These are phyloP conservation scores for Irpex lacteus DNA, from an alignment of 1,284 basidiomycete genomes.

Conservation along the genomic window DNA sequence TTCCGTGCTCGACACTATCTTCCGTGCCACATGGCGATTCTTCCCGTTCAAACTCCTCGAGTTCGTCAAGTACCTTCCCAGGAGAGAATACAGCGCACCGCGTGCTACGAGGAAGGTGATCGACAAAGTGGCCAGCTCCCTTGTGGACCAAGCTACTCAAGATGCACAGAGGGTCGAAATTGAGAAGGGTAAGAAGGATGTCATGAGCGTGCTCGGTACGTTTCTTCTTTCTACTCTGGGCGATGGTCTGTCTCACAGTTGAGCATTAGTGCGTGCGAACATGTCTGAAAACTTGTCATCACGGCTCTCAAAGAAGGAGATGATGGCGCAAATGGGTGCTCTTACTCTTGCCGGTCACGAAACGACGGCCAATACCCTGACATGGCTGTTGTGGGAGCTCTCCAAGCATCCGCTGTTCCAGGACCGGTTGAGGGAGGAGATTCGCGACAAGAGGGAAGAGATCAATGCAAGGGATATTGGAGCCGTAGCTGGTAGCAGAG, in stretches of 20 bases:
- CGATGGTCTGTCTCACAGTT: not conserved
- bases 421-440: constrained; percentile 20
- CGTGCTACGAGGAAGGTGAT: constrained; percentile 21
- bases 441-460: constrained; percentile 19
- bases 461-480: constrained; percentile 18
- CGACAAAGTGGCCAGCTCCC: constrained; percentile 8
- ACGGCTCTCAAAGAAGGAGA: constrained; percentile 20
- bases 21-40: constrained; percentile 13
- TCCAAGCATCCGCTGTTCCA: constrained; percentile 24
- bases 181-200: constrained; percentile 21
- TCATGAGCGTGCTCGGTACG: constrained; percentile 27
- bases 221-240: not conserved
- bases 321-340: constrained; percentile 6
- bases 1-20: not conserved
- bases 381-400: constrained; percentile 28
- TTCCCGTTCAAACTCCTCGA: constrained; percentile 22
- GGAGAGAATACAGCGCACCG: constrained; percentile 24
- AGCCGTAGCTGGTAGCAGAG: constrained; percentile 11
- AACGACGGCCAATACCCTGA: constrained; percentile 23
- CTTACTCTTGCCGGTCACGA: constrained; percentile 24
- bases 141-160: constrained; percentile 4
- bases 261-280: constrained; percentile 22
- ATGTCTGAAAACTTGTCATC: constrained; percentile 17
- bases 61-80: constrained; percentile 24
- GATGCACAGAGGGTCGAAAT: constrained; percentile 2